These are phyloP conservation scores for Aspergillus hancockii DNA, from an alignment of 495 filamentous ascomycete species.

Conservation along the genomic window DNA sequence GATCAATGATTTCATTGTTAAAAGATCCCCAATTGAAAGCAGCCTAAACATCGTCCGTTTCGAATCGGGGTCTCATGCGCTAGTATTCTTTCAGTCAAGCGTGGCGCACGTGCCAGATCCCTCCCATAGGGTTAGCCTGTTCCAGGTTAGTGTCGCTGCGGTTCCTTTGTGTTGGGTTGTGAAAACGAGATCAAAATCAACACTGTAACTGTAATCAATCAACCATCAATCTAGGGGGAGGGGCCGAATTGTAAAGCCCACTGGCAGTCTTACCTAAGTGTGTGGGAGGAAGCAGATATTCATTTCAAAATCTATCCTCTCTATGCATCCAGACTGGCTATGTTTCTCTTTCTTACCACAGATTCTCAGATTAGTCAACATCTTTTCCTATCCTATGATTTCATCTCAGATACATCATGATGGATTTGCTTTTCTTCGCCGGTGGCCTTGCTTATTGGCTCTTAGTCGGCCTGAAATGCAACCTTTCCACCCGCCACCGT, in stretches of 20 bases:
- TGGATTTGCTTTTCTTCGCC: constrained; percentile 4
- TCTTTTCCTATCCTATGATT: background rate
- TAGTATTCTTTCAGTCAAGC: background rate
- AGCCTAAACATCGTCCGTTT: background rate
- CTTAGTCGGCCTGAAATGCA: constrained; percentile 22
- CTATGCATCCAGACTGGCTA: background rate
- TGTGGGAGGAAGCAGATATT: background rate
- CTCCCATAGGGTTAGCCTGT: background rate
- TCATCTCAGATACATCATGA: background rate
- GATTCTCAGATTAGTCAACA: background rate
- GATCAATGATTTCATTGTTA: background rate
- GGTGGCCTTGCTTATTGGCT: background rate
- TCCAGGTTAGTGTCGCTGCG: background rate
- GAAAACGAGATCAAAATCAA: background rate
- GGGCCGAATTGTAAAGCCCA: background rate
- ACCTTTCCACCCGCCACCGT: constrained; percentile 11
- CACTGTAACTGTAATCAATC: background rate
- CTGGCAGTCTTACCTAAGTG: background rate
- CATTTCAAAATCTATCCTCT: background rate
- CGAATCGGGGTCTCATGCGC: background rate
- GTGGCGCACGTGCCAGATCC: background rate
- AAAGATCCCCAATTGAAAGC: background rate
- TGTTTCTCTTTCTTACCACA: background rate
- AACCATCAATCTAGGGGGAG: background rate
- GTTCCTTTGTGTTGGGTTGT: background rate